Percentiles rank a stretch among this genome's conserved stretches.
phyloP scores from a whole-genome alignment of 1,284 basidiomycete genomes.

The Pseudozyma sp. region DNA sequence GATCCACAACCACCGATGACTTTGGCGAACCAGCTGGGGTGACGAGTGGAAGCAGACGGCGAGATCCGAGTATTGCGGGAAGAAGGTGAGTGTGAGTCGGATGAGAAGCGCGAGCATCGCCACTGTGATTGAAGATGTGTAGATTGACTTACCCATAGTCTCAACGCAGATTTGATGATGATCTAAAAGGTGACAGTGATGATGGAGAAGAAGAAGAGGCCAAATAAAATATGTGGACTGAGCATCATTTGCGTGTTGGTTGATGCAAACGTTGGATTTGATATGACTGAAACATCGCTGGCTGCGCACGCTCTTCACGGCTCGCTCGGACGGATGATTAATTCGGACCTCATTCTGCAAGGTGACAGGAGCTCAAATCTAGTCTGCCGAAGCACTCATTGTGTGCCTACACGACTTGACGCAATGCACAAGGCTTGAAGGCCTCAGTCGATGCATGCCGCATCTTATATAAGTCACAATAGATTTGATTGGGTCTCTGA shows the following conservation, averaged over 20 bases:
- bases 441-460: too few species aligned
- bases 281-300: background rate
- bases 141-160: background rate
- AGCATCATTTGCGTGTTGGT: background rate
- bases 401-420: background rate
- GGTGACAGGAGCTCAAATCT: too few species aligned
- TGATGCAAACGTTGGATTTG: background rate
- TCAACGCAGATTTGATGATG: background rate
- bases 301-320: background rate
- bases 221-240: background rate
- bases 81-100: background rate
- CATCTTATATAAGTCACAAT: too few species aligned
- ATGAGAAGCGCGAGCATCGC: background rate
- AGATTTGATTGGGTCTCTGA: too few species aligned
- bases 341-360: too few species aligned
- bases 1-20: conserved; percentile 21
- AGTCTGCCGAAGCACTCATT: background rate
- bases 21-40: conserved; percentile 12
- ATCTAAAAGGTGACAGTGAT: background rate
- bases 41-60: background rate
- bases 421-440: too few species aligned
- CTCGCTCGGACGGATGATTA: conserved; percentile 6
- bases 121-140: background rate
- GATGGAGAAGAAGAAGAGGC: background rate
- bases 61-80: background rate